These are phyloP conservation scores for Bruguiera hainesii DNA, from an alignment of 441 rosid genomes.

Conservation along the genomic window DNA sequence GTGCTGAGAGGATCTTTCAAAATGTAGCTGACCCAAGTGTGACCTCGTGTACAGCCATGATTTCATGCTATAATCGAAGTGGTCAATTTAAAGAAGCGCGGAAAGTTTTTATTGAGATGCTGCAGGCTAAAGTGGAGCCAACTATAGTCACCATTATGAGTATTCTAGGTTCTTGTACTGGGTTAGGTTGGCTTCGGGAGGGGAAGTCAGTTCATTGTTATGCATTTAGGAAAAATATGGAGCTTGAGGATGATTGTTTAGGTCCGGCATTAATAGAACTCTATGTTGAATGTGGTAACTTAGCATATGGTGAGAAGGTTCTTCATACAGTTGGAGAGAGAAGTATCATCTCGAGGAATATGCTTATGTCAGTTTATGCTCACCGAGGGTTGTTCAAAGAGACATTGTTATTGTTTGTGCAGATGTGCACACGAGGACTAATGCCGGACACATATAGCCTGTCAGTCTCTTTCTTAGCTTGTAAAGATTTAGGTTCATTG, in stretches of 20 bases:
- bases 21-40: constrained; percentile 23
- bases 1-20: constrained; percentile 52
- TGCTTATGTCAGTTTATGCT: constrained; percentile 55
- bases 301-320: constrained; percentile 42
- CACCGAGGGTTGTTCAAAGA: constrained; percentile 48
- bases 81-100: constrained; percentile 51
- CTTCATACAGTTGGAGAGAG: constrained; percentile 38
- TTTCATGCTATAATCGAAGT: constrained; percentile 57
- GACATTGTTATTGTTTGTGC: constrained; percentile 43
- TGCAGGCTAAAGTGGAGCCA: constrained; percentile 36
- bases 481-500: constrained; percentile 43
- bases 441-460: constrained; percentile 68
- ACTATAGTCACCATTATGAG: constrained; percentile 63
- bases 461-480: constrained; percentile 65
- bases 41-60: constrained; percentile 74
- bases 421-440: constrained; percentile 47
- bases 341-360: constrained; percentile 65
- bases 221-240: constrained; percentile 40
- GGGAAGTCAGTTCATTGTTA: constrained; percentile 77
- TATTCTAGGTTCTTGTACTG: constrained; percentile 62
- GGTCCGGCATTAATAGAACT: constrained; percentile 63
- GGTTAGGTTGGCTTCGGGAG: constrained; percentile 47
- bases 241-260: constrained; percentile 38
- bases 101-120: constrained; percentile 49
- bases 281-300: constrained; percentile 51